A percentile compares a stretch with the other conserved stretches of the same genome.
Conservation (phyloP, 2,329 filamentous ascomycete genomes). For the Talaromyces sp. region DNA sequence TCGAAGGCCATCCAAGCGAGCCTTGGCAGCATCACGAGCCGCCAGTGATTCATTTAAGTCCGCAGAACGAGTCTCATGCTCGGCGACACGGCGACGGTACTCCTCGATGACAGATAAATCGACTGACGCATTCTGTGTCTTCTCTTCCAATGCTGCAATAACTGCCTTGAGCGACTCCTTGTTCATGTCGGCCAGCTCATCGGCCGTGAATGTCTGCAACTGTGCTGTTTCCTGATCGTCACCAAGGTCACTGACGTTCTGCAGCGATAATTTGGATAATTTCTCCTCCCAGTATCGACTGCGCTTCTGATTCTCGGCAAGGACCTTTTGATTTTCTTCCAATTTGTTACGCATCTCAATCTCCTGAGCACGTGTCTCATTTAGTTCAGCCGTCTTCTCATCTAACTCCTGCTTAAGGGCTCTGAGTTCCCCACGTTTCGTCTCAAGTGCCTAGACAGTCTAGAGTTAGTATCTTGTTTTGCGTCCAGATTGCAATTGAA, state of each 20-base stretch:
- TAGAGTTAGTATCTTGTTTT: slow-evolving; percentile 21
- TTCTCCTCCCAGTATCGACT: slow-evolving; percentile 86
- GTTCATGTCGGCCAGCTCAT: slow-evolving; percentile 60
- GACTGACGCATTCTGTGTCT: slow-evolving; percentile 78
- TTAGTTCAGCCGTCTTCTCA: slow-evolving; percentile 76
- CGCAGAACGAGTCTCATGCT: slow-evolving; percentile 72
- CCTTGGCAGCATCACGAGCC: slow-evolving; percentile 80
- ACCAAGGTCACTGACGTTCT: slow-evolving; percentile 69
- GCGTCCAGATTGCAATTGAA: not conserved
- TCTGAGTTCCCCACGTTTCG: slow-evolving; percentile 75
- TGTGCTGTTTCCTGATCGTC: slow-evolving; percentile 45
- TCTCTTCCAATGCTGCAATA: slow-evolving; percentile 64
- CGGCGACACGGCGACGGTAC: slow-evolving; percentile 79
- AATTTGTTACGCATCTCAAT: slow-evolving; percentile 99
- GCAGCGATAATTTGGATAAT: slow-evolving; percentile 72
- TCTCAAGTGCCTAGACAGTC: slow-evolving; percentile 54
- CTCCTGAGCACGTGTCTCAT: slow-evolving; percentile 80
- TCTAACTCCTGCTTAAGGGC: slow-evolving; percentile 80
- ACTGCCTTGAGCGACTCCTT: slow-evolving; percentile 58
- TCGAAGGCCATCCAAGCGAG: slow-evolving; percentile 85
- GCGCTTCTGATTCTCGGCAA: slow-evolving; percentile 79
- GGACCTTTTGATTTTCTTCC: slow-evolving; percentile 87
- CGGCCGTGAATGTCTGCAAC: slow-evolving; percentile 72
- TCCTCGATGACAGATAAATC: slow-evolving; percentile 85
- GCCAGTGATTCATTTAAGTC: slow-evolving; percentile 75